Base-by-base conservation (phyloP, 306 rosid genomes). In the Cucurbita moschata region DNA sequence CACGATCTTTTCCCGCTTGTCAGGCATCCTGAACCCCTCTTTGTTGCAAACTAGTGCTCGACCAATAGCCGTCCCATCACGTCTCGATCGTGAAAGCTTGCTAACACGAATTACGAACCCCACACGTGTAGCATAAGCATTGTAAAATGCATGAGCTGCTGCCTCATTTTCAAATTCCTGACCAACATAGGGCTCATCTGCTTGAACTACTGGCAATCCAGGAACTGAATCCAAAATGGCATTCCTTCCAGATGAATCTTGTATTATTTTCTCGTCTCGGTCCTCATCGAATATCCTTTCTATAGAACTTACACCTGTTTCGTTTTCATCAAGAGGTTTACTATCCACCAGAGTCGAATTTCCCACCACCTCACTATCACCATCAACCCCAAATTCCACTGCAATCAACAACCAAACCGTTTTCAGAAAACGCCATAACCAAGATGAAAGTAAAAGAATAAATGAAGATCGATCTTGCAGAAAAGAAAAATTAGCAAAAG, bases 21-120 rank as follows among this genome's bases (percentile, higher is more conserved):
- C 98, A 16, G 97, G 92, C 96, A 91, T 91, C 78, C 97, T 86
- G 77, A 79, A 94, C 66, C 99, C 99, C 85, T 94, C 99, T 82
- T 94, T 94, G 77, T 94, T 94, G 85, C 99, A 94, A 68, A 91
- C 99, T 66, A 94, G 91, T 54, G 96, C 90, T 53, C 99, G 96
- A 12, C 97, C 99, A 82, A 91, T 94, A 66, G 92, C 90, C 77
- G 97, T 57, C 68, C 97, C 97, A 71, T 94, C 99, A 1, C 95
- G 92, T 87, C 99, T 87, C 16, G 99, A 94, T 42, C 99, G 85
- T 0, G 99, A 91, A 75, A 94, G 96, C 75, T 91, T 94, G 87
- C 99, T 94, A 37, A 91, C 99, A 53, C 99, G 99, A 73, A 91
- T 87, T 46, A 94, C 70, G 43, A 94, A 94, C 65, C 99, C 99